These are phyloP conservation scores for Ambrosiella xylebori DNA, from an alignment of 2,329 filamentous ascomycete genomes.

Conservation along the genomic window DNA sequence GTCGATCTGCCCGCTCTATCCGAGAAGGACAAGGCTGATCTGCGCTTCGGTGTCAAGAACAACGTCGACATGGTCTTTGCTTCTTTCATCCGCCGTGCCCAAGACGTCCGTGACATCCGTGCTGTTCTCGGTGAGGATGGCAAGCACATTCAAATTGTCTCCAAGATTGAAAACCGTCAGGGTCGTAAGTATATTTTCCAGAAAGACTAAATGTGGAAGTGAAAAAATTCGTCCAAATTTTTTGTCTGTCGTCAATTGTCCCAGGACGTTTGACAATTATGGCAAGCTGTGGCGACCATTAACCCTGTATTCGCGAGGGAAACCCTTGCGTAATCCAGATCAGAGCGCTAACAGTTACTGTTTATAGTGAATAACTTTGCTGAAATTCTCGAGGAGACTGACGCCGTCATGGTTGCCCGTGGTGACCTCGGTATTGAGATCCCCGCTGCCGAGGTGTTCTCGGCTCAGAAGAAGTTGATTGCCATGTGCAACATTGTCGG, in stretches of 20 bases:
- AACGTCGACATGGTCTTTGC: conserved; percentile 98
- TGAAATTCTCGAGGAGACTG: conserved; percentile 87
- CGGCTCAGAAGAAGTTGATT: conserved; percentile 99
- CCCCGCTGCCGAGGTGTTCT: conserved; percentile 93
- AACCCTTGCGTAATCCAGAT: not conserved
- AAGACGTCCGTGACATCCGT: conserved; percentile 87
- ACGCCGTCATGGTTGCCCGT: conserved; percentile 99
- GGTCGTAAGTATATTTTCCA: conserved; percentile 32
- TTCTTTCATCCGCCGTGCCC: conserved; percentile 87
- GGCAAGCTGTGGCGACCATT: not conserved
- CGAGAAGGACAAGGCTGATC: conserved; percentile 92
- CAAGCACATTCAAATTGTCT: conserved; percentile 96
- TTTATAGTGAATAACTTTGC: conserved; percentile 76
- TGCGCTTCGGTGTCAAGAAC: conserved; percentile 95
- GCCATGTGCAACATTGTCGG: conserved; percentile 99
- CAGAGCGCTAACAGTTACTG: conserved; percentile 7
- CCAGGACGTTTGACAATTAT: too few relatives aligned
- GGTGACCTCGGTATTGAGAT: conserved; percentile 95
- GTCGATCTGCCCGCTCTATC: conserved; percentile 94
- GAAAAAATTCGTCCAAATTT: not conserved
- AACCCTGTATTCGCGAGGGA: not conserved
- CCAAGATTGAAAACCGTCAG: conserved; percentile 99
- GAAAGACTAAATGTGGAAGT: not conserved
- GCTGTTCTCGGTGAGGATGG: conserved; percentile 79
- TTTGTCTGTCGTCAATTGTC: not conserved